phyloP scores from a whole-genome alignment of 306 rosid species.

The Quercus berberidifolia region DNA sequence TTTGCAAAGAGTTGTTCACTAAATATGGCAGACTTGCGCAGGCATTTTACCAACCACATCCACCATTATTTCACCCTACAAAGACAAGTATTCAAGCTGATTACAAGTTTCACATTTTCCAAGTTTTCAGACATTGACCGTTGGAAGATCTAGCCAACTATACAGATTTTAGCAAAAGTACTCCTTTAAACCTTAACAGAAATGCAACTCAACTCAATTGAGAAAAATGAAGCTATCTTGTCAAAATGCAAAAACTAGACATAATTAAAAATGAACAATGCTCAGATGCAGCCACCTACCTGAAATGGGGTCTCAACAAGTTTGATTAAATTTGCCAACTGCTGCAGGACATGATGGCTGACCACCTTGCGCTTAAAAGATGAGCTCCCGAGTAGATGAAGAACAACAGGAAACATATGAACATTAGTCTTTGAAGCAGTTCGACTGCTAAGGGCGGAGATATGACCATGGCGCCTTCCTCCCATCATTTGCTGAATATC shows the following conservation, averaged over 20 bases:
- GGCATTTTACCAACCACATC: neutral
- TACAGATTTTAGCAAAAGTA: slow-evolving; percentile 2
- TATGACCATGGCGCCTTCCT: slow-evolving; percentile 88
- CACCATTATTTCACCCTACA: neutral
- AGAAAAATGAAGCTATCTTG: neutral
- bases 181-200: neutral
- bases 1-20: neutral
- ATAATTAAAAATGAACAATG: slow-evolving; percentile 5
- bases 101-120: neutral
- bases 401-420: slow-evolving; percentile 85
- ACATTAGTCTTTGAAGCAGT: slow-evolving; percentile 75
- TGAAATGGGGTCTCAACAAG: slow-evolving; percentile 83
- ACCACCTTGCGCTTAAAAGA: slow-evolving; percentile 82
- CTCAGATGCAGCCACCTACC: slow-evolving; percentile 43
- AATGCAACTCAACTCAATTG: neutral
- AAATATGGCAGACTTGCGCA: neutral
- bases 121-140: neutral
- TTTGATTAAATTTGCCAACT: slow-evolving; percentile 75
- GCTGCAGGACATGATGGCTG: slow-evolving; percentile 65
- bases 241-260: neutral
- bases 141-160: neutral
- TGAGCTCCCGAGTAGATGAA: slow-evolving; percentile 88
- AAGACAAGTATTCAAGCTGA: slow-evolving; percentile 1
- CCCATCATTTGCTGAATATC: slow-evolving; percentile 91
- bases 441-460: slow-evolving; percentile 68